phyloP scores from a whole-genome alignment of 495 filamentous ascomycete species.

The Pyrenula aspistea region DNA sequence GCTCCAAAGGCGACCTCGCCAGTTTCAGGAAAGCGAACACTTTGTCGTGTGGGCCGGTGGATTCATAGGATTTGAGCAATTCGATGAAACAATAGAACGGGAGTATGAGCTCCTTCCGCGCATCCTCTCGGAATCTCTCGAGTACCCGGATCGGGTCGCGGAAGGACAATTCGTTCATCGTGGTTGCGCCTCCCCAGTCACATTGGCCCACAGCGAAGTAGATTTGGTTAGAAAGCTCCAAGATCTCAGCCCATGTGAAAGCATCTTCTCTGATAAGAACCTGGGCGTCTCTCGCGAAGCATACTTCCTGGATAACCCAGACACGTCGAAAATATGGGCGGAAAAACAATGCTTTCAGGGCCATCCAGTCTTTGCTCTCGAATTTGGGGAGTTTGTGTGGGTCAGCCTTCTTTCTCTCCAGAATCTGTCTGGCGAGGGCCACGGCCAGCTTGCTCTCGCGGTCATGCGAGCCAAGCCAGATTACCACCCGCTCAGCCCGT shows the following conservation, averaged over 20 bases:
- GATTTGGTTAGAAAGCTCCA: not conserved
- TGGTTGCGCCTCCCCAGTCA: not conserved
- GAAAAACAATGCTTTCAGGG: not conserved
- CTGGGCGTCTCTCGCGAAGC: not conserved
- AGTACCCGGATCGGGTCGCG: not conserved
- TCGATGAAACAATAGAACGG: not conserved
- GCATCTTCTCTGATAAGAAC: not conserved
- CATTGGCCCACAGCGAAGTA: not conserved
- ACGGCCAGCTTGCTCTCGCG: not conserved
- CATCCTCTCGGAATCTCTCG: not conserved
- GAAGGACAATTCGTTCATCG: not conserved
- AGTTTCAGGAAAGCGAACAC: not conserved
- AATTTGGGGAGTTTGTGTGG: not conserved
- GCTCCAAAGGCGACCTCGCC: not conserved
- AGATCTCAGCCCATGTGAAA: not conserved
- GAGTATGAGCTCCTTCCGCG: not conserved
- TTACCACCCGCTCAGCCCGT: conserved; percentile 12
- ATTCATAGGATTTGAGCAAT: not conserved
- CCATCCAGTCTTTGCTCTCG: not conserved
- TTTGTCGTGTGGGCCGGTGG: not conserved
- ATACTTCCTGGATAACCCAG: not conserved
- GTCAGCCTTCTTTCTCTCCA: too few species aligned
- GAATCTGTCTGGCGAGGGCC: not conserved
- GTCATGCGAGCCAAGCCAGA: conserved; percentile 11
- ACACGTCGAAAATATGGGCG: not conserved